These are phyloP conservation scores for Talaromyces nanjingensis DNA, from an alignment of 495 filamentous ascomycete species.

Conservation along the genomic window DNA sequence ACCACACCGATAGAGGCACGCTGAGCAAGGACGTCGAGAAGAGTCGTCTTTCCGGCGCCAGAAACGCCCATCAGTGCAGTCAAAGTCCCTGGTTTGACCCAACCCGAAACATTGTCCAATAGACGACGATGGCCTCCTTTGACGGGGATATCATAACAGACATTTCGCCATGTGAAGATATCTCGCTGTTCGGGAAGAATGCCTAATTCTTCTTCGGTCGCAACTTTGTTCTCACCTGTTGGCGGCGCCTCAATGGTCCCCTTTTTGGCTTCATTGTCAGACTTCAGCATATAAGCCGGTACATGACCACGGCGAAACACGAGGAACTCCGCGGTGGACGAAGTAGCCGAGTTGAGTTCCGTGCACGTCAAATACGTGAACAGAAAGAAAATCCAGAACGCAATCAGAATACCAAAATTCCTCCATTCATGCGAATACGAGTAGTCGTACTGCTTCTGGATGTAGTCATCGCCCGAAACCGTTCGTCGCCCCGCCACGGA, in stretches of 20 bases:
- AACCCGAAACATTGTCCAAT: conserved; percentile 59
- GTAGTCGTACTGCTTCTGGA: conserved; percentile 45
- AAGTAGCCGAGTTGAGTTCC: conserved; percentile 36
- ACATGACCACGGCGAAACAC: conserved; percentile 29
- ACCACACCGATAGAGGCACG: conserved; percentile 44
- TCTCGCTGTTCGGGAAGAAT: conserved; percentile 37
- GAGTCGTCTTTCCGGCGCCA: conserved; percentile 61
- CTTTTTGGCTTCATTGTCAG: conserved; percentile 37
- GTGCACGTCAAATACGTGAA: conserved; percentile 37
- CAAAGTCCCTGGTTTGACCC: conserved; percentile 62
- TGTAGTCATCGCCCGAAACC: conserved; percentile 45
- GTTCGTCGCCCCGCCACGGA: conserved; percentile 33
- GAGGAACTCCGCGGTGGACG: conserved; percentile 27
- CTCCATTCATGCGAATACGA: conserved; percentile 53
- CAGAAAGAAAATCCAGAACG: conserved; percentile 53
- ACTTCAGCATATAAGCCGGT: conserved; percentile 22
- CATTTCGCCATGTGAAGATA: conserved; percentile 69
- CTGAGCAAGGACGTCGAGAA: conserved; percentile 53
- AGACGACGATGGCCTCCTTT: conserved; percentile 49
- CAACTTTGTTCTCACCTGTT: conserved; percentile 16
- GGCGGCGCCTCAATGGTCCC: conserved; percentile 9
- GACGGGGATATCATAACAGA: conserved; percentile 63
- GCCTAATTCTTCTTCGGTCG: conserved; percentile 30
- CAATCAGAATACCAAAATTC: conserved; percentile 58
- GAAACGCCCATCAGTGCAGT: conserved; percentile 57